A percentile compares a stretch with the other conserved stretches of the same genome.
Evolutionary conservation across 768 basidiomycete genomes (phyloP).

Genomic region (Xerocomellus chrysenteron): DNA sequence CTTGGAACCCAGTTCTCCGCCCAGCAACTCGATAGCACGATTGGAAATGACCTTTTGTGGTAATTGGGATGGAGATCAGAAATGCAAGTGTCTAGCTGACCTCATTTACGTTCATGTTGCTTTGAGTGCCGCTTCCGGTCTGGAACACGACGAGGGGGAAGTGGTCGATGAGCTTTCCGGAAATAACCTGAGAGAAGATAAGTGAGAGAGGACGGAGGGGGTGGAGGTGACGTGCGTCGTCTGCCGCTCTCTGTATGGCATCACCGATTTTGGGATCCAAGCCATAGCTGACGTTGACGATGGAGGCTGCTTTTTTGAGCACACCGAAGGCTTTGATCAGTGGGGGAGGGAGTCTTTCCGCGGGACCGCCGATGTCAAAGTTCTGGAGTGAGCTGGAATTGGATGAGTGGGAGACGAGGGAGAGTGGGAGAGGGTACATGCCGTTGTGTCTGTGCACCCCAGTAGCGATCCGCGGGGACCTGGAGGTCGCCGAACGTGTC

Average conservation of each 20-base stretch:
- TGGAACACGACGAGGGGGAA: slow-evolving; percentile 99
- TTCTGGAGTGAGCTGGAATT: slow-evolving; percentile 80
- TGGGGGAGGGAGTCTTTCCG: slow-evolving; percentile 92
- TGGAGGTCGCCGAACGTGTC: slow-evolving; percentile 96
- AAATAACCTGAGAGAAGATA: slow-evolving; percentile 70
- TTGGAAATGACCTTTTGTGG: slow-evolving; percentile 86
- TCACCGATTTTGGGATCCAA: slow-evolving; percentile 83
- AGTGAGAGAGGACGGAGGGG: not conserved
- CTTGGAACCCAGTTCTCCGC: slow-evolving; percentile 94
- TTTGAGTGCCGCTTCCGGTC: slow-evolving; percentile 97
- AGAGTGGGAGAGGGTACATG: slow-evolving; percentile 26
- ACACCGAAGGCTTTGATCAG: slow-evolving; percentile 97
- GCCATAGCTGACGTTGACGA: slow-evolving; percentile 88
- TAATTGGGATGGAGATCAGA: not conserved
- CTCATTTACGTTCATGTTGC: slow-evolving; percentile 99
- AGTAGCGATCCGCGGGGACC: slow-evolving; percentile 87
- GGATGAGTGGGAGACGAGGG: slow-evolving; percentile 10
- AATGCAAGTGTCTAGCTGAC: slow-evolving; percentile 36
- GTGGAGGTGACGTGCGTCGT: slow-evolving; percentile 62
- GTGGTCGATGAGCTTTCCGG: slow-evolving; percentile 90
- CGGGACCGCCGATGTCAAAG: slow-evolving; percentile 95
- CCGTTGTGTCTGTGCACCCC: slow-evolving; percentile 99
- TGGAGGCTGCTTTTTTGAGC: slow-evolving; percentile 93
- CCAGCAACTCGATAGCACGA: slow-evolving; percentile 94
- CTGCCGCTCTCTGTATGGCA: slow-evolving; percentile 90